phyloP scores from a whole-genome alignment of 176 grass and related monocot genomes.

The Saccharum officinarum region DNA sequence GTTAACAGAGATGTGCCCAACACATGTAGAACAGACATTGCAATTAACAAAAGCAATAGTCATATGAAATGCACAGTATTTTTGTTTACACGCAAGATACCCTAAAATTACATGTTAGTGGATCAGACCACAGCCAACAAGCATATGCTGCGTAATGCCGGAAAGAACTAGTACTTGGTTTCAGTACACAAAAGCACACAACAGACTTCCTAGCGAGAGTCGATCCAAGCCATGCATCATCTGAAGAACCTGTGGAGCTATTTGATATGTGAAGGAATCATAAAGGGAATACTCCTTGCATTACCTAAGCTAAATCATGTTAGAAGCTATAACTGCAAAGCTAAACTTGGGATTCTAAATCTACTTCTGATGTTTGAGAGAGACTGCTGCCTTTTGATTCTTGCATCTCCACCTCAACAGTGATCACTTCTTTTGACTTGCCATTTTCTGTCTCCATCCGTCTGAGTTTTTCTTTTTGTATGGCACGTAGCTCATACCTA shows the following conservation, averaged over 20 bases:
- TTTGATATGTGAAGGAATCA: background rate
- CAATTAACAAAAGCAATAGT: background rate
- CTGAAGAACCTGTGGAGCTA: background rate
- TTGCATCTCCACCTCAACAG: slow-evolving; percentile 90
- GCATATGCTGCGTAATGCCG: background rate
- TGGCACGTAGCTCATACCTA: slow-evolving; percentile 76
- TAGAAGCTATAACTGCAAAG: slow-evolving; percentile 36
- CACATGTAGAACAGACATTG: background rate
- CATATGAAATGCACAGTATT: background rate
- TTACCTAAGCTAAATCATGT: slow-evolving; percentile 28
- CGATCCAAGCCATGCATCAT: background rate
- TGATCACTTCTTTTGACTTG: slow-evolving; percentile 40
- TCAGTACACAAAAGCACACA: background rate
- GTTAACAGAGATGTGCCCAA: background rate
- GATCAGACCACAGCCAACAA: background rate
- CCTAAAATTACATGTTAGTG: slow-evolving; percentile 20
- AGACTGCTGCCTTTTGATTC: slow-evolving; percentile 53
- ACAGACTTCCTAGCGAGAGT: background rate
- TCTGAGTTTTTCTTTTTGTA: slow-evolving; percentile 72
- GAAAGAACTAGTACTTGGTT: background rate
- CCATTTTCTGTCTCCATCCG: slow-evolving; percentile 56
- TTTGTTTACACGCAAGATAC: background rate
- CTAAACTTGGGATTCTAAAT: slow-evolving; percentile 38
- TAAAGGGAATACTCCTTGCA: background rate
- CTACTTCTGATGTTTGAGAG: slow-evolving; percentile 37